Conservation (phyloP, 2,329 filamentous ascomycete genomes). For the Colletotrichum sp. region DNA sequence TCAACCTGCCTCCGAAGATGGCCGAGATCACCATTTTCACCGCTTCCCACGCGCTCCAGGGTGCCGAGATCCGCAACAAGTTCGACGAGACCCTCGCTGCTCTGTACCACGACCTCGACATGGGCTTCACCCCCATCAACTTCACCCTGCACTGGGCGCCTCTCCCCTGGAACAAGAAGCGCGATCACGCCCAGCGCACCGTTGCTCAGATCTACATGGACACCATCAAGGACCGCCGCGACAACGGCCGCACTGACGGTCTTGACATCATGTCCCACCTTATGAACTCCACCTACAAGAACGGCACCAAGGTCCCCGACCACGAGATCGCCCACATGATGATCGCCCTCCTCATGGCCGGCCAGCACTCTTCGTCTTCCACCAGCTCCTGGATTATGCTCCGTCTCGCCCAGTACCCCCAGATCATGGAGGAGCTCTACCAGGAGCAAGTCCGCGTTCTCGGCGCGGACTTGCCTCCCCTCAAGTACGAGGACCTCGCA, state of each 20-base stretch:
- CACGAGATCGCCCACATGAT: conserved; percentile 90
- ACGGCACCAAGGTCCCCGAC: conserved; percentile 79
- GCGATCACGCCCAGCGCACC: conserved; percentile 80
- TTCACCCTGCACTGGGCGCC: conserved; percentile 90
- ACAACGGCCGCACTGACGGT: conserved; percentile 52
- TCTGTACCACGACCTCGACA: conserved; percentile 88
- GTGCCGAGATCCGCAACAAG: conserved; percentile 78
- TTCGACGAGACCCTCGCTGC: conserved; percentile 83
- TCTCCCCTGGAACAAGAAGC: conserved; percentile 84
- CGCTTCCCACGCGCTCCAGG: conserved; percentile 84
- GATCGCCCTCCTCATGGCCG: conserved; percentile 92
- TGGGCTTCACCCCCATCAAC: conserved; percentile 89
- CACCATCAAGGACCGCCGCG: conserved; percentile 76
- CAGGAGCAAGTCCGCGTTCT: conserved; percentile 79
- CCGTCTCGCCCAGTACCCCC: conserved; percentile 76
- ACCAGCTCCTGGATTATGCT: conserved; percentile 87
- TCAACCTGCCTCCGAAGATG: conserved; percentile 78
- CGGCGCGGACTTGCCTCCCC: conserved; percentile 74
- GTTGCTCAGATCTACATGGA: conserved; percentile 84
- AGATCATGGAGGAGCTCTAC: conserved; percentile 82
- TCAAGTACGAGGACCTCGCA: conserved; percentile 79
- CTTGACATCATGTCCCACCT: conserved; percentile 90
- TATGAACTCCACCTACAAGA: conserved; percentile 86
- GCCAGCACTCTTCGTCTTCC: conserved; percentile 87
- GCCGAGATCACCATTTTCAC: conserved; percentile 91